Evolutionary conservation across 768 basidiomycete species (phyloP), one percentile per base, ranked within the genome.

Genomic region (Leucogyrophana mollusca): DNA sequence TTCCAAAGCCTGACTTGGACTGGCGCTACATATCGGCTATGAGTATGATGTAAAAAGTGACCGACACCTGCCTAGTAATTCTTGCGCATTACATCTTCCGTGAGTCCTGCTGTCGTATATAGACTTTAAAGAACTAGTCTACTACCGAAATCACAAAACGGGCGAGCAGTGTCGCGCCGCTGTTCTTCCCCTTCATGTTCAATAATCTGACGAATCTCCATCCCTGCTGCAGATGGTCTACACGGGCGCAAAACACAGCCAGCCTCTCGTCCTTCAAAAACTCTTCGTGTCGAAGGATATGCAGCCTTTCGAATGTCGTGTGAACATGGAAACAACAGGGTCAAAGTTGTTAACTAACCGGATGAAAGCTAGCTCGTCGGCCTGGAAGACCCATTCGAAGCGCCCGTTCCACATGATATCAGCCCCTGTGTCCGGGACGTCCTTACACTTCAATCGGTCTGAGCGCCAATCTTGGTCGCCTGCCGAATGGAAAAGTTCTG

Each of bases 291-390:
- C 63, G 52, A 39, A 39, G 10, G 22, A 56, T 23, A 37, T 40
- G 40, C 20, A 51, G 13, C 22, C 52, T 59, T 21, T 23, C 14
- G 20, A 13, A 42, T 9, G 21, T 17, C 6, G 17, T 34, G 13
- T 51, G 11, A 49, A 42, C 25, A 23, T 27, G 20, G 20, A 5
- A 23, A 11, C 11, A 22, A 30, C 8, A 37, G 6, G 23, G 13
- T 30, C 7, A 21, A 14, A 17, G 18, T 11, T 18, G 4, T 17
- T 10, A 34, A 56, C 71, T 22, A 40, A 78, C 80, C 76, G 68
- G 32, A 83, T 30, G 52, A 83, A 82, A 3, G 76, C 71, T 24
- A 83, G 54, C 9, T 78, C 74, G 35, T 82, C 82, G 23, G 50
- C 50, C 13, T 73, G 71, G 40, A 73, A 77, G 40, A 72, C 69